These are phyloP conservation scores for Kalanchoe fedtschenkoi DNA, from an alignment of 164 flowering plant genomes.

Conservation along the genomic window DNA sequence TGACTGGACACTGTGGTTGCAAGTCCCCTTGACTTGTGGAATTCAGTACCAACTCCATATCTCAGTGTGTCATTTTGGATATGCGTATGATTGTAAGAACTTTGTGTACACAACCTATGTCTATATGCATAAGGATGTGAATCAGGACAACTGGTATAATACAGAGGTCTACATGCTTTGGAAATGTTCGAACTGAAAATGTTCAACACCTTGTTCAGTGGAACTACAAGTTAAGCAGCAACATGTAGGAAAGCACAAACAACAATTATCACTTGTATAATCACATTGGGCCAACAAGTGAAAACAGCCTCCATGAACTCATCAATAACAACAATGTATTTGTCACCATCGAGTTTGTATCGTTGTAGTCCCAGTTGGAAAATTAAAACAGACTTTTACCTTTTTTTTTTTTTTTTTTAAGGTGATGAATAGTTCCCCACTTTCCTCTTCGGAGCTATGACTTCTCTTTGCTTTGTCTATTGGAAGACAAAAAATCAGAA, in stretches of 20 bases:
- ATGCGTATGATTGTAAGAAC: neutral
- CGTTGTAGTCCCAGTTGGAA: slow-evolving; percentile 86
- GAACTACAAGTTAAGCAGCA: neutral
- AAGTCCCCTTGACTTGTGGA: neutral
- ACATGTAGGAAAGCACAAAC: neutral
- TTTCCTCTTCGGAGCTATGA: no score
- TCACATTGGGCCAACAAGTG: slow-evolving; percentile 97
- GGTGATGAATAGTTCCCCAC: no score
- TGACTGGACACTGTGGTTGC: neutral
- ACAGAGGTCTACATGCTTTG: slow-evolving; percentile 44
- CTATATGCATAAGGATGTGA: neutral
- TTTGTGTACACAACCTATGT: neutral
- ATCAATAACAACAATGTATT: slow-evolving; percentile 77
- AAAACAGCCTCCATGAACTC: slow-evolving; percentile 99
- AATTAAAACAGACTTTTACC: no score
- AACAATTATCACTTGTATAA: slow-evolving; percentile 62
- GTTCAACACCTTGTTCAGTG: slow-evolving; percentile 10
- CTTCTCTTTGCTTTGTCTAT: no score
- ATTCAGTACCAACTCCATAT: neutral
- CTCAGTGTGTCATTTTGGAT: slow-evolving; percentile 1
- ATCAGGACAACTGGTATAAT: slow-evolving; percentile 1
- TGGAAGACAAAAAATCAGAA: no score
- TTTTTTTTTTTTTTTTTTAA: no score
- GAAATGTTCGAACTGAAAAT: slow-evolving; percentile 88
- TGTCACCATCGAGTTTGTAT: slow-evolving; percentile 90